Evolutionary conservation across 2,329 filamentous ascomycete genomes (phyloP).

Genomic region (Paraconiothyrium sp.): DNA sequence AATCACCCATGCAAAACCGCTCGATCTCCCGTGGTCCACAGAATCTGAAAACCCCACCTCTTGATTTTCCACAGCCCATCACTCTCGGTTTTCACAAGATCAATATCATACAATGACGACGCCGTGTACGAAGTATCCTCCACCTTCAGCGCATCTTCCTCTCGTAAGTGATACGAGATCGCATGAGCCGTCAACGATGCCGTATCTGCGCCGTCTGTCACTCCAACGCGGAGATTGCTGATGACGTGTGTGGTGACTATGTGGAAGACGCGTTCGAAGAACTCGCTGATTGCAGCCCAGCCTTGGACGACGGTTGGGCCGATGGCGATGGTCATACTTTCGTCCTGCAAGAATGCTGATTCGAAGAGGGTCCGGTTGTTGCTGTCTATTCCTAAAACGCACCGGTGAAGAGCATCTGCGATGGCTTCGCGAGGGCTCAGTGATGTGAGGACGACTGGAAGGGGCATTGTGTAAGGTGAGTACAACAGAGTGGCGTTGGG

Average conservation of each 20-base stretch:
- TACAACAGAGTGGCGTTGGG: not conserved
- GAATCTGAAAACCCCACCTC: slow-evolving; percentile 36
- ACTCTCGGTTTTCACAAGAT: slow-evolving; percentile 26
- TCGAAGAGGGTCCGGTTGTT: slow-evolving; percentile 31
- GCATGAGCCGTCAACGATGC: slow-evolving; percentile 32
- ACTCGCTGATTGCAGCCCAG: slow-evolving; percentile 27
- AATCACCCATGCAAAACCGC: slow-evolving; percentile 18
- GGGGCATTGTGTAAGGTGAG: slow-evolving; percentile 20
- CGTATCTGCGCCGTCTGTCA: slow-evolving; percentile 25
- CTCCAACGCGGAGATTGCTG: slow-evolving; percentile 34
- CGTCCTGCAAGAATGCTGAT: slow-evolving; percentile 29
- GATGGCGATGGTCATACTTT: slow-evolving; percentile 28
- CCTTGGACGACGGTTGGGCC: slow-evolving; percentile 26
- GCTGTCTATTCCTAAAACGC: slow-evolving; percentile 34
- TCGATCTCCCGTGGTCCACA: slow-evolving; percentile 34
- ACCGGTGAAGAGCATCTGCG: slow-evolving; percentile 35
- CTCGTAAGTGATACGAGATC: slow-evolving; percentile 32
- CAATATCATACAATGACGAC: slow-evolving; percentile 31
- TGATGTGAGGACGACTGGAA: slow-evolving; percentile 17
- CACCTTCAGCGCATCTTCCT: slow-evolving; percentile 28
- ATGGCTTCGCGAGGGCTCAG: slow-evolving; percentile 34
- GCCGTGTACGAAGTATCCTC: slow-evolving; percentile 34
- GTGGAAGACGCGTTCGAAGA: slow-evolving; percentile 27
- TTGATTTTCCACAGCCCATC: slow-evolving; percentile 38
- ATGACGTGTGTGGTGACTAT: slow-evolving; percentile 34